Conservation (phyloP, 169 alveolate genomes). For the Plasmodium sp. region DNA sequence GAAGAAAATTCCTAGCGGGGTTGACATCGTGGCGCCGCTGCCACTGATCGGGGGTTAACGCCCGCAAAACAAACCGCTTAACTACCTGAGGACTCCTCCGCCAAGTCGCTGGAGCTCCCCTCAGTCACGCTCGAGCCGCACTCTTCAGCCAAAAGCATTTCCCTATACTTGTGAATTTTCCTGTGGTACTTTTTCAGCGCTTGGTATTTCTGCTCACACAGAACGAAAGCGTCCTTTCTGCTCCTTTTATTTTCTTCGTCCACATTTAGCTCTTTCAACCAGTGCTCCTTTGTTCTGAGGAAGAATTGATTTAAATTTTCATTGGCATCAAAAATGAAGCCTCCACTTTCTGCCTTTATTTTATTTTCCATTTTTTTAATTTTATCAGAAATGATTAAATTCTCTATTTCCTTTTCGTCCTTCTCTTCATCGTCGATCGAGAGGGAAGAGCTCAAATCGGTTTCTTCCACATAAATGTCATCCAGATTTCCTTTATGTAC, state of each 20-base stretch:
- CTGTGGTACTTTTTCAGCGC: constrained; percentile 43
- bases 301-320: constrained; percentile 85
- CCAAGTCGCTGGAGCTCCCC: constrained; percentile 1
- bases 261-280: constrained; percentile 77
- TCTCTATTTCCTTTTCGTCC: constrained; percentile 62
- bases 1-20: not conserved
- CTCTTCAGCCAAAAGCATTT: constrained; percentile 21
- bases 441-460: constrained; percentile 42
- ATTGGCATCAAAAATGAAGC: constrained; percentile 59
- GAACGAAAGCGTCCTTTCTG: constrained; percentile 66
- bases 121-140: constrained; percentile 29
- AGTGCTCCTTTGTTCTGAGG: constrained; percentile 82
- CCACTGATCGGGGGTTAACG: not conserved
- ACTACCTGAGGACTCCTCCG: not conserved
- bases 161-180: constrained; percentile 60
- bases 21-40: not conserved
- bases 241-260: constrained; percentile 47
- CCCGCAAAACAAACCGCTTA: not conserved
- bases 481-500: constrained; percentile 80
- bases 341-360: constrained; percentile 14
- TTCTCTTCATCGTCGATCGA: constrained; percentile 75
- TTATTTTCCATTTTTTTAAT: constrained; percentile 70
- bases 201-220: constrained; percentile 55
- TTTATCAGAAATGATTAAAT: constrained; percentile 48
- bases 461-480: constrained; percentile 76